Evolutionary conservation across 1,139 yeast species (phyloP).

Genomic region (Martiniozyma asiatica): DNA sequence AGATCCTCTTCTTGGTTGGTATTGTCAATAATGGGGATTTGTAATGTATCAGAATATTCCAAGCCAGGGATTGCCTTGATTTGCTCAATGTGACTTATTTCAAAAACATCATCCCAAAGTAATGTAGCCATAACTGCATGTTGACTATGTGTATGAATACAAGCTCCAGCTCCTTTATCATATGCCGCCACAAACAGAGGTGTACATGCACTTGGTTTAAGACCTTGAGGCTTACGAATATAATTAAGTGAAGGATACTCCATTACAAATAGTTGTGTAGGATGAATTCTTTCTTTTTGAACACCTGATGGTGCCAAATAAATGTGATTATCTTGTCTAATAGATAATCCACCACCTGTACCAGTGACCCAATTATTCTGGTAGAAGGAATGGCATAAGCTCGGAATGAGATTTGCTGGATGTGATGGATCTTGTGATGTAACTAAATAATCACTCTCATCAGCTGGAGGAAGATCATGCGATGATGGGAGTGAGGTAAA

Average conservation of each 20-base stretch:
- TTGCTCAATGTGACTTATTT: slow-evolving; percentile 76
- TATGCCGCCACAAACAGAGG: slow-evolving; percentile 78
- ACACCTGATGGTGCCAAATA: slow-evolving; percentile 92
- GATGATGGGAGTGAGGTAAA: too few relatives aligned
- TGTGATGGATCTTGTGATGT: slow-evolving; percentile 45
- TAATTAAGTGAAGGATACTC: slow-evolving; percentile 43
- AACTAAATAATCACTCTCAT: too few relatives aligned
- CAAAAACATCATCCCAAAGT: slow-evolving; percentile 58
- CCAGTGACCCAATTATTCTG: slow-evolving; percentile 89
- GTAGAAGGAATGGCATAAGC: slow-evolving; percentile 66
- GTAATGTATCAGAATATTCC: slow-evolving; percentile 61
- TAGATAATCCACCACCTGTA: slow-evolving; percentile 91
- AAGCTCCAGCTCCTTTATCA: slow-evolving; percentile 74
- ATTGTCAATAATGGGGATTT: slow-evolving; percentile 84
- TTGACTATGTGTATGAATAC: slow-evolving; percentile 91
- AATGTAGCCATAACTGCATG: slow-evolving; percentile 74
- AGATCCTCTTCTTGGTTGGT: slow-evolving; percentile 82
- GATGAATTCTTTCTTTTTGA: slow-evolving; percentile 79
- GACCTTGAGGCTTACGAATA: slow-evolving; percentile 47
- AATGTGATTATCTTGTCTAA: slow-evolving; percentile 40
- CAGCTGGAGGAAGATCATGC: too few relatives aligned
- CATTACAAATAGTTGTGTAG: slow-evolving; percentile 74
- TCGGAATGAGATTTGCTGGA: slow-evolving; percentile 80
- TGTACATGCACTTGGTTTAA: slow-evolving; percentile 87
- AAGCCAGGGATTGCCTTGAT: slow-evolving; percentile 82